Evolutionary conservation across 495 filamentous ascomycete species (phyloP), one percentile per base, ranked within the genome.

Genomic region (Lentithecium fluviatile): DNA sequence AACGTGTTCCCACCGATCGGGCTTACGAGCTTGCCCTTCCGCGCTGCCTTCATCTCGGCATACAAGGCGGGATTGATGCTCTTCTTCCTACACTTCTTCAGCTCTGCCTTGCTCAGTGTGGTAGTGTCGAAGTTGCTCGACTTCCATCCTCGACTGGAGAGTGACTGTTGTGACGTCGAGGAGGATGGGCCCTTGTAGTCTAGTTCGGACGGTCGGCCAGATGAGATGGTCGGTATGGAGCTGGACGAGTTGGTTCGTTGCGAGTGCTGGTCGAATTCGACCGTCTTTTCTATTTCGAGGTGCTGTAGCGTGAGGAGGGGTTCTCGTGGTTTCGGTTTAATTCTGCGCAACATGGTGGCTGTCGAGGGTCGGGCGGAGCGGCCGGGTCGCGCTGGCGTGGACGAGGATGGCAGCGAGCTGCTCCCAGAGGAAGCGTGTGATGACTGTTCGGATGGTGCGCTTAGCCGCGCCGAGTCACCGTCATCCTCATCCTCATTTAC

Each of bases 31-130:
- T 66, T 66, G 13, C 71, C 70, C 56, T 70, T 69, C 53, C 65
- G 58, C 49, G 70, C 70, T 23, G 70, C 71, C 62, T 65, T 66
- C 70, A 74, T 74, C 60, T 74, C 71, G 6, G 63, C 68, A 59
- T 67, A 74, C 45, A 74, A 45, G 12, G 63, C 61, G n/a, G 68
- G 71, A 52, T 72, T 69, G 51, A 74, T 68, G 15, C 70, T 70
- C 57, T 72, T 74, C 60, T 71, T 74, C 57, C 55, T 64, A 45
- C 66, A 60, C 58, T 69, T 69, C 43, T 49, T 46, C 11, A 70
- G 56, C 54, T 70, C 59, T 48, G 62, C 52, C 24, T 59, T 49
- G 19, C 51, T 68, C 56, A 74, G 36, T 15, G 56, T 37, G 52
- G 57, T 64, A 20, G 51, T 62, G 60, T 71, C 69, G 45, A 61